Percentiles rank a stretch among this genome's conserved stretches.
phyloP scores from a whole-genome alignment of 176 grass and related monocot species.

The Oryza punctata region DNA sequence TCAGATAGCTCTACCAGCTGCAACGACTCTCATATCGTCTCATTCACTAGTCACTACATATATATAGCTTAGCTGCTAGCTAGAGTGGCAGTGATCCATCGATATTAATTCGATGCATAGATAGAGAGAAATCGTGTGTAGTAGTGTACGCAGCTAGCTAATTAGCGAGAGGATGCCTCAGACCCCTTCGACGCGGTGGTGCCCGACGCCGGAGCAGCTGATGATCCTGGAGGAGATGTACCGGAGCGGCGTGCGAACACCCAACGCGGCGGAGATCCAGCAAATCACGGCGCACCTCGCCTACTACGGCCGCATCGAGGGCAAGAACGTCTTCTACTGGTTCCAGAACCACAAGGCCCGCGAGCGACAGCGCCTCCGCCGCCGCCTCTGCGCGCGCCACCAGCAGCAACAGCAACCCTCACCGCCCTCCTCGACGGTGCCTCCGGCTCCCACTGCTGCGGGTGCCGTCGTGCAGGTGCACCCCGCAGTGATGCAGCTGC shows the following conservation, averaged over 20 bases:
- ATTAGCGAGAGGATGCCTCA: slow-evolving; percentile 58
- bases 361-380: slow-evolving; percentile 72
- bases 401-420: slow-evolving; percentile 42
- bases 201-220: slow-evolving; percentile 82
- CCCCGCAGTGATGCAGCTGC: slow-evolving; percentile 48
- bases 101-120: too few relatives aligned
- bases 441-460: not conserved
- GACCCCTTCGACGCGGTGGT: slow-evolving; percentile 88
- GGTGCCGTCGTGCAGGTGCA: not conserved
- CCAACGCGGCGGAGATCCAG: slow-evolving; percentile 83
- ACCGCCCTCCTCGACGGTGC: not conserved
- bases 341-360: slow-evolving; percentile 97
- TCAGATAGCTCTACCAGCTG: too few relatives aligned
- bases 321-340: slow-evolving; percentile 97
- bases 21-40: too few relatives aligned
- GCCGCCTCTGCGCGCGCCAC: slow-evolving; percentile 65
- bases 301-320: slow-evolving; percentile 88
- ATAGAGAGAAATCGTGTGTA: too few relatives aligned
- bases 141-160: not conserved
- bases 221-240: slow-evolving; percentile 96
- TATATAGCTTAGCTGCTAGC: too few relatives aligned
- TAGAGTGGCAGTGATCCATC: too few relatives aligned
- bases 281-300: slow-evolving; percentile 85
- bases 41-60: too few relatives aligned
- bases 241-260: slow-evolving; percentile 69